These are phyloP conservation scores for Ophiostoma populinum DNA, from an alignment of 2,329 filamentous ascomycete genomes.

Conservation along the genomic window DNA sequence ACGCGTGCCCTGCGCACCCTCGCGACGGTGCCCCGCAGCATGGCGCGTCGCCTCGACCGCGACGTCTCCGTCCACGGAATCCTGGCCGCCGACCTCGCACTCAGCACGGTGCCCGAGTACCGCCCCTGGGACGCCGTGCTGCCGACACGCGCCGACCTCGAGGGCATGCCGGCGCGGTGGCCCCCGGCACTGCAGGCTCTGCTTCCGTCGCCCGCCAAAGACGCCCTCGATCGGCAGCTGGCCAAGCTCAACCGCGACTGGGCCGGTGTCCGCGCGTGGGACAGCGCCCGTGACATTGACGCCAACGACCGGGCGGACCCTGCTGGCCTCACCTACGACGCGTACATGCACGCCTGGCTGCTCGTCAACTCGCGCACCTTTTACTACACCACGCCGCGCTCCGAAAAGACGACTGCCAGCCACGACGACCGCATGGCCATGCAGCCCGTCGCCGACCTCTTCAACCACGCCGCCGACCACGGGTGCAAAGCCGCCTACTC, in stretches of 20 bases:
- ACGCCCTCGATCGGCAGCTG: conserved; percentile 35
- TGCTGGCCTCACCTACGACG: conserved; percentile 9
- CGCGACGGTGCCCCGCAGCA: conserved; percentile 36
- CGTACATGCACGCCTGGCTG: conserved; percentile 35
- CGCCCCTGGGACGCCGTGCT: conserved; percentile 48
- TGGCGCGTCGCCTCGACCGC: conserved; percentile 33
- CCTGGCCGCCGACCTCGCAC: conserved; percentile 46
- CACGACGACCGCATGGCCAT: conserved; percentile 46
- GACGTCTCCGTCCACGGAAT: conserved; percentile 51
- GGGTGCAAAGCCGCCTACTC: conserved; percentile 36
- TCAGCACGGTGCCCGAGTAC: conserved; percentile 28
- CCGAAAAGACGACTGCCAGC: conserved; percentile 22
- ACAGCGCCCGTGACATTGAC: neutral
- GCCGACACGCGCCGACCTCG: conserved; percentile 44
- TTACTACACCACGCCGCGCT: conserved; percentile 32
- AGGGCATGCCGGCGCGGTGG: conserved; percentile 31
- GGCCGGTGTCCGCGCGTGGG: conserved; percentile 8
- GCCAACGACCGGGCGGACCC: neutral
- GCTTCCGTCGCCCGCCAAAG: conserved; percentile 26
- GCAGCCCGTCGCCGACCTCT: conserved; percentile 55
- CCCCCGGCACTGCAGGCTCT: conserved; percentile 24
- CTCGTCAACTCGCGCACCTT: conserved; percentile 45
- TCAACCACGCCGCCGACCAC: conserved; percentile 34
- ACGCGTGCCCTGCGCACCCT: conserved; percentile 44
- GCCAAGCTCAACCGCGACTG: conserved; percentile 25